These are phyloP conservation scores for Trichoderma gracile DNA, from an alignment of 2,329 filamentous ascomycete genomes.

Conservation along the genomic window DNA sequence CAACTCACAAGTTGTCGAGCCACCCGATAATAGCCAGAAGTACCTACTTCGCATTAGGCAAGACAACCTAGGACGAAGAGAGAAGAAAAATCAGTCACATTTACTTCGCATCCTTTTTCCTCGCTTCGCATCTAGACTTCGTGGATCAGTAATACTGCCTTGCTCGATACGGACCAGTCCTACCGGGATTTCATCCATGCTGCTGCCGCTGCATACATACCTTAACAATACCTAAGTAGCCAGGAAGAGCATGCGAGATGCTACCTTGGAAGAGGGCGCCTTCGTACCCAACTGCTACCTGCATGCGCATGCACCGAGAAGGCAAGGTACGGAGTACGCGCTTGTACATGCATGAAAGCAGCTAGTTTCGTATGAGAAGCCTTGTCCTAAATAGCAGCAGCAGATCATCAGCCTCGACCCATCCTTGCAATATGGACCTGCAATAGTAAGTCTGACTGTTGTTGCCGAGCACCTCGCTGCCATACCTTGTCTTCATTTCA, in stretches of 20 bases:
- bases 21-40: background rate
- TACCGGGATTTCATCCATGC: background rate
- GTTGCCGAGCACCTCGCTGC: background rate
- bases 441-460: background rate
- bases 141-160: background rate
- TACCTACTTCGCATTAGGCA: background rate
- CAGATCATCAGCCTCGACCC: background rate
- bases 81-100: background rate
- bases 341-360: background rate
- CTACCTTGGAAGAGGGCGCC: background rate
- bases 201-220: background rate
- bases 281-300: slow-evolving; percentile 12
- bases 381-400: slow-evolving; percentile 6
- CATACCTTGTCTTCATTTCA: too few species aligned
- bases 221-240: background rate
- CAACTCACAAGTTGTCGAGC: background rate
- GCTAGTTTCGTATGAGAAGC: background rate
- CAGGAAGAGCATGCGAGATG: slow-evolving; percentile 3
- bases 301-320: background rate
- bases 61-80: background rate
- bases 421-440: background rate
- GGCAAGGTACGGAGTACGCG: background rate
- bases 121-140: background rate
- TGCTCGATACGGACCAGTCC: background rate
- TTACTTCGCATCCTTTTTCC: background rate